Conservation (phyloP, 1,284 basidiomycete genomes). For the Puccinia coronata region DNA sequence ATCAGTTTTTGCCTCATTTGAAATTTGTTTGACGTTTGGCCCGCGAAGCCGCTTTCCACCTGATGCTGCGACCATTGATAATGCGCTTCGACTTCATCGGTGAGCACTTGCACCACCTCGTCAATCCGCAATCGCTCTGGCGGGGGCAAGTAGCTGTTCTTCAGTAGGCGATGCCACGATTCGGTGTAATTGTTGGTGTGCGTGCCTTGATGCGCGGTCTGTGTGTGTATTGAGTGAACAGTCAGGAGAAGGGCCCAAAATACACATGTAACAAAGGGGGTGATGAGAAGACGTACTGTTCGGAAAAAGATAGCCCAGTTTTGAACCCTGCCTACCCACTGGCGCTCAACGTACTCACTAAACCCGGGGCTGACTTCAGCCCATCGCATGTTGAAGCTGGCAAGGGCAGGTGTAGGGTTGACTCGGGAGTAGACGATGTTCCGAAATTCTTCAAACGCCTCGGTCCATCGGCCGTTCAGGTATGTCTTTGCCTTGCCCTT, state of each 20-base stretch:
- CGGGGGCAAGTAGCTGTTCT: not conserved
- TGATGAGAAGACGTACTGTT: not conserved
- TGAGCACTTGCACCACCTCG: not conserved
- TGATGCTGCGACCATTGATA: not conserved
- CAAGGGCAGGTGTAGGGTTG: not conserved
- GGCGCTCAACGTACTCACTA: not conserved
- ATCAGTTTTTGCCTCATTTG: too few relatives aligned
- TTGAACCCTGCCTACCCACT: not conserved
- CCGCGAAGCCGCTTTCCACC: not conserved
- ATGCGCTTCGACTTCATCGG: not conserved
- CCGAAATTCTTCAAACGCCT: not conserved
- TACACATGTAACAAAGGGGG: not conserved
- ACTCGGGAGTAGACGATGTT: not conserved
- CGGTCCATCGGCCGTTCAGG: not conserved
- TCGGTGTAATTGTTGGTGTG: constrained; percentile 7
- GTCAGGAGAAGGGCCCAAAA: not conserved
- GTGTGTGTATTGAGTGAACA: not conserved
- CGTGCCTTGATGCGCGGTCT: not conserved
- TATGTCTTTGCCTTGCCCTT: not conserved
- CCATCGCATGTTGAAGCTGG: not conserved
- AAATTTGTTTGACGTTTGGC: not conserved
- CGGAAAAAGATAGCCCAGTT: constrained; percentile 5
- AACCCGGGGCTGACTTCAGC: not conserved
- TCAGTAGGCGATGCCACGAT: not conserved
- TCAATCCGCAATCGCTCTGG: not conserved